phyloP scores from a whole-genome alignment of 371 early-diverging fungal genomes.

The Choanephora cucurbitarum region DNA sequence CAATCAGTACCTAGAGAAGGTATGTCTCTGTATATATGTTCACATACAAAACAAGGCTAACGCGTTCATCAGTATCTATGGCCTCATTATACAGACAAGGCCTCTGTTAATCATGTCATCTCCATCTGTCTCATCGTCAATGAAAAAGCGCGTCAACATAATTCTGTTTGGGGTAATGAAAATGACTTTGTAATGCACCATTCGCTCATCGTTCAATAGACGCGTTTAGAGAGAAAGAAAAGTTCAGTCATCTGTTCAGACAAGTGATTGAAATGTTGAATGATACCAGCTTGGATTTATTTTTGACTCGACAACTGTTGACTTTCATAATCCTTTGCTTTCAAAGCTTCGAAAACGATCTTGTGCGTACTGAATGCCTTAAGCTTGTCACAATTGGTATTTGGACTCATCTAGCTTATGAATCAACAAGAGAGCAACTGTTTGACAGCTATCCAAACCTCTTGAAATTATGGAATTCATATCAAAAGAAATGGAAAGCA shows the following conservation, averaged over 20 bases:
- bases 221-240: constrained; percentile 46
- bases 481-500: constrained; percentile 52
- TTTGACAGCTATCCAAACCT: constrained; percentile 62
- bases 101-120: constrained; percentile 61
- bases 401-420: constrained; percentile 70
- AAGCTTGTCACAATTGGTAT: constrained; percentile 71
- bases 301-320: constrained; percentile 53
- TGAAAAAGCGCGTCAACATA: constrained; percentile 77
- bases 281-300: constrained; percentile 31
- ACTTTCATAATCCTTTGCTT: constrained; percentile 78
- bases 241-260: constrained; percentile 63
- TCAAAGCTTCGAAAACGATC: constrained; percentile 75
- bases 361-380: constrained; percentile 77
- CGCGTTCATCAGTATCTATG: constrained; percentile 67
- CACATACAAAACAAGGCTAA: constrained; percentile 2
- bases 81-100: constrained; percentile 62
- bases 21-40: no score
- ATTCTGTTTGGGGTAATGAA: constrained; percentile 67
- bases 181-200: no score
- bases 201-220: constrained; percentile 29
- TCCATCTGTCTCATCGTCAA: constrained; percentile 86
- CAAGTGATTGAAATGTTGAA: constrained; percentile 51
- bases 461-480: constrained; percentile 66
- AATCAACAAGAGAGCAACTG: constrained; percentile 51
- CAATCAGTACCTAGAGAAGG: constrained; percentile 82